phyloP scores from a whole-genome alignment of 2,329 filamentous ascomycete species.

The Aspergillus candidus region DNA sequence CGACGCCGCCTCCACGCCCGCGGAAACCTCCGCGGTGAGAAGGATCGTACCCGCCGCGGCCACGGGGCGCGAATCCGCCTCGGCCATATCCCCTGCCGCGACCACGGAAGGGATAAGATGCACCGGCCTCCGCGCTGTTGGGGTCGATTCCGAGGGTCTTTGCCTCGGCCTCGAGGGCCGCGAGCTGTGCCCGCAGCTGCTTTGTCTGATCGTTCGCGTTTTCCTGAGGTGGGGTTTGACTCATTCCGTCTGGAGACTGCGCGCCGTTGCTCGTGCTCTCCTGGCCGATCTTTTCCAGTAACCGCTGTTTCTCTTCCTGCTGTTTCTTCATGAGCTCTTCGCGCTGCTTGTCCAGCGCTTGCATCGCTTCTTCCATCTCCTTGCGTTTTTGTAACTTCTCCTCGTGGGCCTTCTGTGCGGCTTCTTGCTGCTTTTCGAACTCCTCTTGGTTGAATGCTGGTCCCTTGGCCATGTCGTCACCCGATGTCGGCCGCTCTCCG shows the following conservation, averaged over 20 bases:
- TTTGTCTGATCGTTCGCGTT: slow-evolving; percentile 45
- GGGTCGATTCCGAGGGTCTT: slow-evolving; percentile 49
- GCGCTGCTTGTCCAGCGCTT: slow-evolving; percentile 49
- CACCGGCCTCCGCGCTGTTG: slow-evolving; percentile 24
- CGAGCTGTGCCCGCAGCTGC: slow-evolving; percentile 49
- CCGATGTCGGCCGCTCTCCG: slow-evolving; percentile 16
- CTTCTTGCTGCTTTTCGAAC: slow-evolving; percentile 50
- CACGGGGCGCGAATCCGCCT: slow-evolving; percentile 35
- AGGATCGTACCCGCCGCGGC: slow-evolving; percentile 38
- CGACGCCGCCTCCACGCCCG: slow-evolving; percentile 35
- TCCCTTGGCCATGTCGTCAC: slow-evolving; percentile 28
- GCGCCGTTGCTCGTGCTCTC: slow-evolving; percentile 29
- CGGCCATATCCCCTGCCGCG: slow-evolving; percentile 32
- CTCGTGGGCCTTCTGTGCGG: slow-evolving; percentile 52
- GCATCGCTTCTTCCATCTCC: slow-evolving; percentile 46
- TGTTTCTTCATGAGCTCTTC: slow-evolving; percentile 48
- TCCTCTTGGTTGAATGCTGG: slow-evolving; percentile 49
- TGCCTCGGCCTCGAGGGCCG: slow-evolving; percentile 51
- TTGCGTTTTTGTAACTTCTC: slow-evolving; percentile 48
- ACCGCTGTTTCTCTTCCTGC: slow-evolving; percentile 48
- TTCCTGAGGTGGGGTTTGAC: slow-evolving; percentile 23
- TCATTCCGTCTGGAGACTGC: slow-evolving; percentile 18
- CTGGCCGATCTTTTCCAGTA: slow-evolving; percentile 45
- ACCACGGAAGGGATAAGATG: slow-evolving; percentile 32
- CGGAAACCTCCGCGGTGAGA: slow-evolving; percentile 36